Evolutionary conservation across 1,284 basidiomycete species (phyloP).

Genomic region (Coniferiporia weirii): DNA sequence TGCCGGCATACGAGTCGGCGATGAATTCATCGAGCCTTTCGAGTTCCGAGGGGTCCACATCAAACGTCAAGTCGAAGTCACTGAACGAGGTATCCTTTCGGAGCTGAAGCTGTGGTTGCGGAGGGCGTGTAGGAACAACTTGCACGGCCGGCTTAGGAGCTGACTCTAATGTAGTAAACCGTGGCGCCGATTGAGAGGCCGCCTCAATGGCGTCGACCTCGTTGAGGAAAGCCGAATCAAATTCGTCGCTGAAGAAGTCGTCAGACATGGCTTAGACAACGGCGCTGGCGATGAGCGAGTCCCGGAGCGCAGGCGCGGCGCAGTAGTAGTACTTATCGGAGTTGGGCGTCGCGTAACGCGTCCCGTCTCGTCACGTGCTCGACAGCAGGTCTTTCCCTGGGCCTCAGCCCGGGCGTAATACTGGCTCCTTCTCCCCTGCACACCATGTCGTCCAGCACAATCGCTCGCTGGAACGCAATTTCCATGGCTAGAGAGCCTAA

Average conservation of each 20-base stretch:
- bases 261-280: slow-evolving; percentile 48
- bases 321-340: too few species aligned
- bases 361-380: not conserved
- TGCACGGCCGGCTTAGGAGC: not conserved
- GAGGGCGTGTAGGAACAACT: slow-evolving; percentile 13
- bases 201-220: slow-evolving; percentile 63
- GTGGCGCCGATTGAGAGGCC: slow-evolving; percentile 35
- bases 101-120: slow-evolving; percentile 19
- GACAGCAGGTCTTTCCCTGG: not conserved
- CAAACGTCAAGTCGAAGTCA: slow-evolving; percentile 51
- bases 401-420: not conserved
- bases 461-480: slow-evolving; percentile 70
- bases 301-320: not conserved
- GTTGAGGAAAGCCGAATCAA: slow-evolving; percentile 44
- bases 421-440: too few species aligned
- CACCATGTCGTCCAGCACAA: slow-evolving; percentile 54
- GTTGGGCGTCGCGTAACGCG: too few species aligned
- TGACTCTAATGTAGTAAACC: too few species aligned
- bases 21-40: slow-evolving; percentile 48
- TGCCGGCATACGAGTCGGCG: slow-evolving; percentile 37
- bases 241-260: slow-evolving; percentile 54
- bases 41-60: slow-evolving; percentile 51
- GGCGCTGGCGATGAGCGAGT: not conserved
- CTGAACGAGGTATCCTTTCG: slow-evolving; percentile 37
- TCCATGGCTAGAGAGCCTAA: slow-evolving; percentile 39